Evolutionary conservation across 2,329 filamentous ascomycete genomes (phyloP).

Genomic region (Colletotrichum sansevieriae): DNA sequence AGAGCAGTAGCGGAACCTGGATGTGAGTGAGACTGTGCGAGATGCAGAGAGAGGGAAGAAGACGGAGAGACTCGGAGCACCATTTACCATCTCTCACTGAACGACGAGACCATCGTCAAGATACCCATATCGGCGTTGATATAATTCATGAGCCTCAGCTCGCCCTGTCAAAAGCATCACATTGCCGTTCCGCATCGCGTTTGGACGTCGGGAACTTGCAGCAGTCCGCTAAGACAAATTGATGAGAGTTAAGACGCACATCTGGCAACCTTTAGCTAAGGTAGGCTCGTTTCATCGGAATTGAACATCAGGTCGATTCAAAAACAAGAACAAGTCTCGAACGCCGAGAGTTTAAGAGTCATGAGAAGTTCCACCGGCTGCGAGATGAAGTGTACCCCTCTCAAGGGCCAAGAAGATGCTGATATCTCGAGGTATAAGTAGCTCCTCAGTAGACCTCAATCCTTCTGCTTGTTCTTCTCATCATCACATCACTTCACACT

Average conservation of each 20-base stretch:
- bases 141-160: too few relatives aligned
- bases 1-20: too few relatives aligned
- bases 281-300: not conserved
- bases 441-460: not conserved
- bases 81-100: too few relatives aligned
- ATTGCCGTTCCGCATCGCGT: not conserved
- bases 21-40: too few relatives aligned
- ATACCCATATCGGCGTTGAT: not conserved
- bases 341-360: not conserved
- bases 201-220: not conserved
- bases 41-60: too few relatives aligned
- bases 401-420: not conserved
- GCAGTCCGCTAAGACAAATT: not conserved
- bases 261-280: not conserved
- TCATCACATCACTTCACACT: not conserved
- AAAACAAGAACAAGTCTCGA: not conserved
- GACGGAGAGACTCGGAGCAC: too few relatives aligned
- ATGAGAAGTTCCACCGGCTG: not conserved
- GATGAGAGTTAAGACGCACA: not conserved
- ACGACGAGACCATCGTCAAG: too few relatives aligned
- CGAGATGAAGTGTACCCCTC: not conserved
- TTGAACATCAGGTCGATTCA: not conserved
- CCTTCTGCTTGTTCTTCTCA: not conserved
- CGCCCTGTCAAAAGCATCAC: too few relatives aligned
- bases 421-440: not conserved